phyloP scores from a whole-genome alignment of 2,329 filamentous ascomycete genomes.

The Monascus ruber region DNA sequence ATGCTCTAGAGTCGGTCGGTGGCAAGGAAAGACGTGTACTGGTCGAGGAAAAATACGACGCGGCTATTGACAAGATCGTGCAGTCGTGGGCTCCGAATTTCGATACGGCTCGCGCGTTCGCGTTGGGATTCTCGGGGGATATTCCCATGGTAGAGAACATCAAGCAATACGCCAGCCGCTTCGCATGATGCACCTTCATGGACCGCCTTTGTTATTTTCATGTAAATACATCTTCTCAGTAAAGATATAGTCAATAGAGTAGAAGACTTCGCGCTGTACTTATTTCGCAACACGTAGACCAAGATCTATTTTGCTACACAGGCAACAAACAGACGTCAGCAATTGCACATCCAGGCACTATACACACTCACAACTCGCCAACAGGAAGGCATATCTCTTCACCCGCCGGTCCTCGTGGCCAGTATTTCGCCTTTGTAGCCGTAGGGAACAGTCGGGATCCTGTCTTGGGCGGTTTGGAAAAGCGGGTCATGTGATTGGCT shows the following conservation, averaged over 20 bases:
- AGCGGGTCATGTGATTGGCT: slow-evolving; percentile 35
- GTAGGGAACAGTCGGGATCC: slow-evolving; percentile 25
- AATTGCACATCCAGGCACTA: too few species aligned
- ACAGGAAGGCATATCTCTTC: too few species aligned
- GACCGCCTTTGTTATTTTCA: too few species aligned
- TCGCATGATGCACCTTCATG: slow-evolving; percentile 12
- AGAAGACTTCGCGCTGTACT: too few species aligned
- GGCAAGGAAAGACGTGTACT: slow-evolving; percentile 44
- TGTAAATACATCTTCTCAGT: not conserved
- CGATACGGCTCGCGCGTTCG: slow-evolving; percentile 42
- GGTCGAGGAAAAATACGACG: slow-evolving; percentile 45
- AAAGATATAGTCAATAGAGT: not conserved
- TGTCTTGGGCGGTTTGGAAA: slow-evolving; percentile 25
- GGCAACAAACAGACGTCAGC: too few species aligned
- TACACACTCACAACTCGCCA: too few species aligned
- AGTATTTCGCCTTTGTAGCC: too few species aligned
- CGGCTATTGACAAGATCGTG: slow-evolving; percentile 45
- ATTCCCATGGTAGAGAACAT: slow-evolving; percentile 31
- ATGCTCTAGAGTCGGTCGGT: slow-evolving; percentile 45
- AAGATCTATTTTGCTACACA: too few species aligned
- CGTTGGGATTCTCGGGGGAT: slow-evolving; percentile 36
- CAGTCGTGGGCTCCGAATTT: slow-evolving; percentile 50
- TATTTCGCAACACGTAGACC: too few species aligned
- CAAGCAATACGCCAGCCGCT: slow-evolving; percentile 23
- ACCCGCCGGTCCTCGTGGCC: too few species aligned